Evolutionary conservation across 129 eudicot species (phyloP), one percentile per base, ranked within the genome.

Genomic region (Pulicaria dysenterica): DNA sequence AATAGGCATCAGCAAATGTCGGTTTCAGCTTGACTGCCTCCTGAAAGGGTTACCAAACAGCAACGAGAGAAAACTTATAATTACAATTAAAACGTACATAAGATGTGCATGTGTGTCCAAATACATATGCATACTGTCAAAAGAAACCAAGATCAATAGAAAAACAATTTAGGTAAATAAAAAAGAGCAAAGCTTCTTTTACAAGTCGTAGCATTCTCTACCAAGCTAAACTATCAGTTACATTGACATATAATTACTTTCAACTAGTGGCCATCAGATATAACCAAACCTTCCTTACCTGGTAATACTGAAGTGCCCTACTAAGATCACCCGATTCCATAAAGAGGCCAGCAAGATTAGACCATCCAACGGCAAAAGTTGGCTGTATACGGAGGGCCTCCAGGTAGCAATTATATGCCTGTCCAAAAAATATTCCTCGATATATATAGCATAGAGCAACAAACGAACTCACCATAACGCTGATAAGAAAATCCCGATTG

Each of bases 21-120:
- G 98, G 98, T 75, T 94, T 94, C 76, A 87, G 86, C 70, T 94
- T 90, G 55, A 94, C 90, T 5, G 98, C 96, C 84, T 90, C 98
- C 98, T 90, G 86, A 14, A 61, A 72, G 54, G 49, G 24, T 55
- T 37, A 61, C 68, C 36, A 56, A 24, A 65, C 60, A n/a, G 44
- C 45, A 8, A 38, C 66, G 31, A 67, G 60, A 36, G 62, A 70
- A 36, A 64, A 7, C 65, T 5, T 19, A 73, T 11, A 47, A 48
- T 10, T 24, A 74, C 46, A 51, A 8, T 58, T 31, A 58, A 5
- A 58, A 12, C 45, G 37, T 59, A 48, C 59, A 59, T 37, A 38
- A 13, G 36, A 59, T 37, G 45, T 5, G 65, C 65, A 59, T 11
- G 31, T 15, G 8, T 7, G 7, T 9, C 37, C 37, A 5, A 58